Evolutionary conservation across 108 stramenopile genomes (phyloP).

Genomic region (Cyclostephanos invisitatus): DNA sequence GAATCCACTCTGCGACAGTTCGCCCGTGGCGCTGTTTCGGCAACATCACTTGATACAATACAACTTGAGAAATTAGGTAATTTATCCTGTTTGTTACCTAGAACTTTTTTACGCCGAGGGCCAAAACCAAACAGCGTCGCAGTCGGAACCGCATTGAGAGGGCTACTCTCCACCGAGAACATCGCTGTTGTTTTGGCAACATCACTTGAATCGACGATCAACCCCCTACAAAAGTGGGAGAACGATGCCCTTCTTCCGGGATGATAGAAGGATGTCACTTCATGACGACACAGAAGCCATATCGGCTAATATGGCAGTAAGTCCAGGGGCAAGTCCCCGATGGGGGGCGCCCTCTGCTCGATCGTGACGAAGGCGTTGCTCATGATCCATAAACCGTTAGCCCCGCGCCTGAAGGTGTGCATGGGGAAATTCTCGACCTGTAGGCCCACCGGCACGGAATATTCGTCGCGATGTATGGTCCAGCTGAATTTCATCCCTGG

Average conservation of each 20-base stretch:
- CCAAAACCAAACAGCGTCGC: no score
- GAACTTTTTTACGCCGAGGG: no score
- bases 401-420: background rate
- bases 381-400: background rate
- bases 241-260: background rate
- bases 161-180: no score
- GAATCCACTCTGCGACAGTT: background rate
- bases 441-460: background rate
- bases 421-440: background rate
- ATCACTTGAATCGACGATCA: no score
- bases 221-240: no score
- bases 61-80: no score
- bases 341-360: background rate
- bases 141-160: no score
- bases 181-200: no score
- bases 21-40: background rate
- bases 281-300: background rate
- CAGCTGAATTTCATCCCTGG: background rate
- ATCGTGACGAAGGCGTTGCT: background rate
- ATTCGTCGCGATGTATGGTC: background rate
- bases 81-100: no score
- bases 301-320: background rate
- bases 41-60: no score
- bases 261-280: background rate
- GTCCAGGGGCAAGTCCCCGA: background rate